Base-by-base conservation (phyloP, 176 grass and related monocot genomes). In the Oryza meridionalis region DNA sequence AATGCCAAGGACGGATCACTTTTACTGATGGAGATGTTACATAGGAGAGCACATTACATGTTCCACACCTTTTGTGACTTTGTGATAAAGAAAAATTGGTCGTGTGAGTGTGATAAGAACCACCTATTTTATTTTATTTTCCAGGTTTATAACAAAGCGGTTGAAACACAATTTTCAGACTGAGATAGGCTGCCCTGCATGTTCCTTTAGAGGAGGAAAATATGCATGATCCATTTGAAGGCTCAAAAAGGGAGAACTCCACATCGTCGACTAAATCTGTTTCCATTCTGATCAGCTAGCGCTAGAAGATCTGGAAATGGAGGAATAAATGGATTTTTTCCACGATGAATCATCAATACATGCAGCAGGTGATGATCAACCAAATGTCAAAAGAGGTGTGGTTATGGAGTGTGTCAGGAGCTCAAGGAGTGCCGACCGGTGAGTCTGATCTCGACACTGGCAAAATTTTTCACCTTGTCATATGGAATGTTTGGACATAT, bases 21-120 rank as follows among this genome's bases (percentile, higher is more conserved):
- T 66, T 77, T 49, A 24, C 55, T 82, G 88, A 77, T 46, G 35
- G 83, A 77, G 73, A 90, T 62, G 73, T 46, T 21, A 77, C 55
- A 25, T 26, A 21, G 25, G 64, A 16, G 78, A 76, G 63, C 72
- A 65, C 50, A 77, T 16, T 70, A 27, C 16, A 45, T 68, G 65
- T 62, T 24, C 15, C 45, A 70, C 61, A 15, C 66, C 58, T 72
- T 22, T 25, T 78, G 17, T 33, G 21, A 67, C 63, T 51, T 67
- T 65, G 19, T 42, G 55, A 0, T 38, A 67, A 12, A 55, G 29
- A 32, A 2, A 35, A 72, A 16, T 35, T 29, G 59, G 17, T 19
- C 22, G 3, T 24, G 69, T 73, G 70, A 64, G 11, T 24, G 69
- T 73, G 70, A 64, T 73, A 45, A 0, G 51, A n/a, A 73, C 61